Evolutionary conservation across 1,284 basidiomycete genomes (phyloP).

Genomic region (Cystobasidium sp.): DNA sequence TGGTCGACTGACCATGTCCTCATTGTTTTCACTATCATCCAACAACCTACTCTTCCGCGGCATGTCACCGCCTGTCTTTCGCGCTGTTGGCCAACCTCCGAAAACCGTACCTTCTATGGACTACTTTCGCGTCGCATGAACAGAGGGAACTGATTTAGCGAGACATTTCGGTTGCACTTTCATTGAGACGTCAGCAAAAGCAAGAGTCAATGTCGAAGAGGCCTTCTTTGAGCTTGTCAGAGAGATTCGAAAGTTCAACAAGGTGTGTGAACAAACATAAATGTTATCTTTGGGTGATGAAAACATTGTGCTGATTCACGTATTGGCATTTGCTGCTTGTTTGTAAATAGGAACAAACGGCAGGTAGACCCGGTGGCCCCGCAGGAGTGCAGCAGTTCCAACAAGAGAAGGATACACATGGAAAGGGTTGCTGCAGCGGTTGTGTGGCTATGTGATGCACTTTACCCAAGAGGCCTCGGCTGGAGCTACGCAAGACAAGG

Average conservation of each 20-base stretch:
- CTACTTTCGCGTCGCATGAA: neutral
- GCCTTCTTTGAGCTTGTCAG: constrained; percentile 96
- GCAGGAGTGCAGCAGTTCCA: constrained; percentile 43
- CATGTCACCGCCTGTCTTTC: too few relatives aligned
- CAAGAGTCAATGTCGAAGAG: constrained; percentile 97
- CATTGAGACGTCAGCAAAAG: constrained; percentile 98
- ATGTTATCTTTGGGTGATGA: neutral
- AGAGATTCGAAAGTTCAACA: constrained; percentile 96
- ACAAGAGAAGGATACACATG: constrained; percentile 28
- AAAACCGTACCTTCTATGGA: too few relatives aligned
- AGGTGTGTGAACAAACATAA: constrained; percentile 62
- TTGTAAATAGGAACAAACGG: constrained; percentile 64
- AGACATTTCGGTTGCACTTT: constrained; percentile 96
- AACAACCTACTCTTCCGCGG: too few relatives aligned
- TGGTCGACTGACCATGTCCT: neutral
- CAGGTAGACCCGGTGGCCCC: constrained; percentile 63
- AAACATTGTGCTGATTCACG: neutral
- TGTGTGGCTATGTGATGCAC: constrained; percentile 41
- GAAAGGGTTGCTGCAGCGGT: constrained; percentile 39
- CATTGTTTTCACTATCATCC: too few relatives aligned
- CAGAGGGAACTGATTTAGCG: constrained; percentile 96
- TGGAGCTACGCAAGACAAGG: neutral
- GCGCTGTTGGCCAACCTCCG: too few relatives aligned
- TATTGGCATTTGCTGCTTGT: neutral
- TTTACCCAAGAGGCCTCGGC: neutral